phyloP scores from a whole-genome alignment of 2,329 filamentous ascomycete species.

The Penicillium sp. region DNA sequence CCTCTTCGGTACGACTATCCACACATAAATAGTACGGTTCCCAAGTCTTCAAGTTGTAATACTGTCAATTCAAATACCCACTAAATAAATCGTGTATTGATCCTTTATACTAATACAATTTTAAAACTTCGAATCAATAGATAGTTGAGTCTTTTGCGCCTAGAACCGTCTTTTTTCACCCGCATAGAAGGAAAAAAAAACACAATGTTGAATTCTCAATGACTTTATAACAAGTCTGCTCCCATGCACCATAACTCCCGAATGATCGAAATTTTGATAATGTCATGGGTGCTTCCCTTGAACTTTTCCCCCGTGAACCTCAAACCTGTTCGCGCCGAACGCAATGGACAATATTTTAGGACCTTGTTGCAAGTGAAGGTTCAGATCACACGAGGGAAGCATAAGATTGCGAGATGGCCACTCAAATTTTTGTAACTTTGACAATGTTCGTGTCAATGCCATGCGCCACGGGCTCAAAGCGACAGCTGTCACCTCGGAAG shows the following conservation, averaged over 20 bases:
- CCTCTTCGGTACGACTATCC: constrained; percentile 64
- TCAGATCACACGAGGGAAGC: not conserved
- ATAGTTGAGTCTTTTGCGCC: constrained; percentile 3
- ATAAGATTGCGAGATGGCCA: not conserved
- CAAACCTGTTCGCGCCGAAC: constrained; percentile 10
- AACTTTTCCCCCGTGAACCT: not conserved
- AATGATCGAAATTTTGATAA: constrained; percentile 1
- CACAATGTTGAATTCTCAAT: not conserved
- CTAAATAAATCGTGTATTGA: constrained; percentile 1
- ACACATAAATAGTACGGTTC: constrained; percentile 12
- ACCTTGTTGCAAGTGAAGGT: constrained; percentile 3
- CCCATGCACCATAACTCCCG: constrained; percentile 6
- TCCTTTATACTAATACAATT: constrained; percentile 13
- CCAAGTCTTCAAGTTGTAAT: not conserved
- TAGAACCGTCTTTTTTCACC: not conserved
- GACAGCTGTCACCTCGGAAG: constrained; percentile 57
- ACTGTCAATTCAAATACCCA: constrained; percentile 2
- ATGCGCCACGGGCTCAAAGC: constrained; percentile 58
- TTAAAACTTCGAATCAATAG: constrained; percentile 2
- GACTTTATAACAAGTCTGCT: not conserved
- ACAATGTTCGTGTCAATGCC: constrained; percentile 58
- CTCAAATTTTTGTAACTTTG: constrained; percentile 49
- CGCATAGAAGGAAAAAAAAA: not conserved
- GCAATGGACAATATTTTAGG: constrained; percentile 4
- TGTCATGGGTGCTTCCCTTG: constrained; percentile 4